These are phyloP conservation scores for Hypericum perforatum DNA, from an alignment of 345 rosid genomes.

Conservation along the genomic window DNA sequence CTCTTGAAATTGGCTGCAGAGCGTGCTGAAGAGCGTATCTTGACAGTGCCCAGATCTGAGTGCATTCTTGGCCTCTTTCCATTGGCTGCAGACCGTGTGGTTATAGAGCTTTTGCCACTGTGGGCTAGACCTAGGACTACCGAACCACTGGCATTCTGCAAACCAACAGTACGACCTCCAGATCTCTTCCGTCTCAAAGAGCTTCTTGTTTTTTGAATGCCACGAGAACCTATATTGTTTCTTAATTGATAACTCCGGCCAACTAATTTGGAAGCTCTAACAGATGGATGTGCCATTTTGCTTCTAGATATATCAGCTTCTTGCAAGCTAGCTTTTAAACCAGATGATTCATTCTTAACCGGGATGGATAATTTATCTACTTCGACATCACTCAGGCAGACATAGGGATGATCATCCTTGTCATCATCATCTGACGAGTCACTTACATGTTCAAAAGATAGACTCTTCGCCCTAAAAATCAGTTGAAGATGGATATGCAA, in stretches of 20 bases:
- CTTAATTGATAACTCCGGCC: constrained; percentile 37
- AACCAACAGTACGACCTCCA: constrained; percentile 35
- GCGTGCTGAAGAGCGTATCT: constrained; percentile 40
- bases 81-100: no score
- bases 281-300: constrained; percentile 32
- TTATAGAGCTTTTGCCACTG: constrained; percentile 33
- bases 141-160: constrained; percentile 44
- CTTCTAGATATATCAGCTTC: constrained; percentile 19
- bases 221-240: constrained; percentile 39
- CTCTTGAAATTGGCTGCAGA: constrained; percentile 22
- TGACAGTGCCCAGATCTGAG: constrained; percentile 2
- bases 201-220: constrained; percentile 70
- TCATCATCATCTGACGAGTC: constrained; percentile 19
- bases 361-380: constrained; percentile 15
- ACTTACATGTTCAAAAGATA: constrained; percentile 35
- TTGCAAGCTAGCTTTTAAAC: constrained; percentile 9
- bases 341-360: not conserved
- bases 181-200: constrained; percentile 55
- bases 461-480: constrained; percentile 19
- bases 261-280: constrained; percentile 39
- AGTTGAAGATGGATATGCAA: constrained; percentile 35
- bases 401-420: constrained; percentile 11
- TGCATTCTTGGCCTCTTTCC: no score
- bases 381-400: constrained; percentile 10
- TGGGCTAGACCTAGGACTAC: constrained; percentile 47